Evolutionary conservation across 257 asterid species (phyloP), one percentile per base, ranked within the genome.

Genomic region (Lycium ferocissimum): DNA sequence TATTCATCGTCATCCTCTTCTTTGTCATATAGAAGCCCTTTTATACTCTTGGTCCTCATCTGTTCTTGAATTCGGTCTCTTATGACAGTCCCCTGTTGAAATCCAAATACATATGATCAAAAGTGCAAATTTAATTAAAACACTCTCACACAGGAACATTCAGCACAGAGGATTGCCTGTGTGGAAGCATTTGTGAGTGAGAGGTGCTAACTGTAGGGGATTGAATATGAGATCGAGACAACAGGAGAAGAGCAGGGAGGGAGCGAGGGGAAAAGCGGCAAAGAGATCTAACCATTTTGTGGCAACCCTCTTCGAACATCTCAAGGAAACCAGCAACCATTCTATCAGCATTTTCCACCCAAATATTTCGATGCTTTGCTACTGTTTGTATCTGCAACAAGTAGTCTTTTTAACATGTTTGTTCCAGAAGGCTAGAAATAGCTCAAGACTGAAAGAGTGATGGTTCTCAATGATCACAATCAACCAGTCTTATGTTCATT

Each of bases 291-390:
- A 90, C 92, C 92, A 90, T 79, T 49, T 87, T 88, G 85, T 90
- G 92, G 84, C 90, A 90, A 85, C 93, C 85, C 85, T 92, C 94
- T 86, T 92, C 93, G 54, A 92, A 92, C 93, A 88, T 90, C 88
- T 90, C 93, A 7, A 92, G 93, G 90, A 92, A 92, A 54, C 94
- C 94, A 51, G 93, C 93, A 85, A 92, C 94, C 86, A 85, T 71
- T 22, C 93, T 86, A 81, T 92, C 94, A 13, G 93, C 94, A 88
- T 92, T 92, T 81, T 92, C 94, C 80, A 90, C 92, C 94, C 93
- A 92, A 45, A 90, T 83, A 71, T 90, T 88, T 49, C 89, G 91
- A 40, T 90, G 91, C 86, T 87, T 90, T 81, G 88, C 88, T 84
- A 90, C 94, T 26, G 90, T 90, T 89, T 92, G 90, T 79, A 92